Percentiles rank a stretch among this genome's conserved stretches.
Evolutionary conservation across 2,329 filamentous ascomycete genomes (phyloP).

Genomic region (Didymellaceae sp.): DNA sequence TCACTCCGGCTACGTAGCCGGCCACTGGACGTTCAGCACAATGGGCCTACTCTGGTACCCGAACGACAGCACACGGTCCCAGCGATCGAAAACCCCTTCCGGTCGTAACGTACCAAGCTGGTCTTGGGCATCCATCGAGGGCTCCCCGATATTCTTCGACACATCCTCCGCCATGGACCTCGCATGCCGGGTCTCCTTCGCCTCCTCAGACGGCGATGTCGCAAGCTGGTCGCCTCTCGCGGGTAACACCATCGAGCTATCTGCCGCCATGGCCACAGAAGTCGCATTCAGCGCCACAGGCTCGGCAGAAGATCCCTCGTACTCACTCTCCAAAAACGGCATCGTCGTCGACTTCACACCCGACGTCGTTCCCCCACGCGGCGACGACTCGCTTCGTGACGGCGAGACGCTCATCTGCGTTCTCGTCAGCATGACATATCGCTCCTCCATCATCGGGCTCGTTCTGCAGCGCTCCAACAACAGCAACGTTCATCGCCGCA

Average conservation of each 20-base stretch:
- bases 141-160: conserved; percentile 46
- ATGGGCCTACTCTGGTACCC: conserved; percentile 47
- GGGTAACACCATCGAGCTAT: conserved; percentile 38
- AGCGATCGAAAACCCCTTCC: conserved; percentile 28
- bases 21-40: conserved; percentile 46
- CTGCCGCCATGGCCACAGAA: conserved; percentile 45
- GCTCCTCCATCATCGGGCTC: conserved; percentile 44
- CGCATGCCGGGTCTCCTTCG: conserved; percentile 40
- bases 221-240: conserved; percentile 40
- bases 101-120: conserved; percentile 41
- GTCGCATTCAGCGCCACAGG: conserved; percentile 28
- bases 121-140: conserved; percentile 47
- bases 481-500: conserved; percentile 37
- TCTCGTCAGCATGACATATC: conserved; percentile 47
- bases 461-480: conserved; percentile 34
- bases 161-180: conserved; percentile 47
- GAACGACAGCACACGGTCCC: conserved; percentile 35
- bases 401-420: conserved; percentile 43
- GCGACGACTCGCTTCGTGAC: conserved; percentile 34
- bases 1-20: conserved; percentile 44
- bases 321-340: conserved; percentile 35
- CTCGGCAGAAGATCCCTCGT: conserved; percentile 23
- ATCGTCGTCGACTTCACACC: conserved; percentile 44
- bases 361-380: conserved; percentile 36
- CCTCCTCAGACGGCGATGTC: conserved; percentile 26